Evolutionary conservation across 352 stramenopile genomes (phyloP).

Genomic region (Phytopythium litorale): DNA sequence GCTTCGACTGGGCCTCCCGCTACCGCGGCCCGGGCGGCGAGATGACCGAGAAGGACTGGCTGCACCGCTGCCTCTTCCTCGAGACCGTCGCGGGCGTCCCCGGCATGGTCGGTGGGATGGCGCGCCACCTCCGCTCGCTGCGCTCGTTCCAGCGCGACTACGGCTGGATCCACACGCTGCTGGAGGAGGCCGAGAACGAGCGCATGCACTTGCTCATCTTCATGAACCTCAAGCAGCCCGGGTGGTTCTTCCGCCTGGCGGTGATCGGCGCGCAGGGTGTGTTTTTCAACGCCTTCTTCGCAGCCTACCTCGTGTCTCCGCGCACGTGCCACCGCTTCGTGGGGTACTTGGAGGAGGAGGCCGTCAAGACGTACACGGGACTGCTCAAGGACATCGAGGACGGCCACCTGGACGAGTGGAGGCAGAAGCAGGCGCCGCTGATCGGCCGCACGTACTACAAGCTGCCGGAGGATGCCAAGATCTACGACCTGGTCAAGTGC

Average conservation of each 20-base stretch:
- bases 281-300: slow-evolving; percentile 83
- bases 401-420: slow-evolving; percentile 76
- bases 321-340: slow-evolving; percentile 91
- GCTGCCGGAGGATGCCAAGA: slow-evolving; percentile 59
- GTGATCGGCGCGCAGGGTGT: slow-evolving; percentile 81
- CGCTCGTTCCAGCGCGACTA: slow-evolving; percentile 78
- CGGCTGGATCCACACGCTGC: slow-evolving; percentile 87
- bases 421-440: slow-evolving; percentile 46
- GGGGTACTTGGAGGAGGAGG: slow-evolving; percentile 92
- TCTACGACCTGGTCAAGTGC: slow-evolving; percentile 84
- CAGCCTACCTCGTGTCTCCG: slow-evolving; percentile 86
- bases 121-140: slow-evolving; percentile 77
- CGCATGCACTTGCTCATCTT: slow-evolving; percentile 92
- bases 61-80: slow-evolving; percentile 70
- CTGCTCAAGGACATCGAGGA: slow-evolving; percentile 88
- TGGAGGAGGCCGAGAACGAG: slow-evolving; percentile 93
- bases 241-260: slow-evolving; percentile 55
- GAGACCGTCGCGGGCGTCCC: slow-evolving; percentile 71
- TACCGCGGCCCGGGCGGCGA: slow-evolving; percentile 44
- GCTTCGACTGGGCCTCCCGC: slow-evolving; percentile 28
- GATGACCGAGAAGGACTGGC: slow-evolving; percentile 62
- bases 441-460: slow-evolving; percentile 90
- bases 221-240: slow-evolving; percentile 84
- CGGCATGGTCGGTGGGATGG: slow-evolving; percentile 72
- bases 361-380: slow-evolving; percentile 90